These are phyloP conservation scores for Clavulina sp. DNA, from an alignment of 768 basidiomycete species.

Conservation along the genomic window DNA sequence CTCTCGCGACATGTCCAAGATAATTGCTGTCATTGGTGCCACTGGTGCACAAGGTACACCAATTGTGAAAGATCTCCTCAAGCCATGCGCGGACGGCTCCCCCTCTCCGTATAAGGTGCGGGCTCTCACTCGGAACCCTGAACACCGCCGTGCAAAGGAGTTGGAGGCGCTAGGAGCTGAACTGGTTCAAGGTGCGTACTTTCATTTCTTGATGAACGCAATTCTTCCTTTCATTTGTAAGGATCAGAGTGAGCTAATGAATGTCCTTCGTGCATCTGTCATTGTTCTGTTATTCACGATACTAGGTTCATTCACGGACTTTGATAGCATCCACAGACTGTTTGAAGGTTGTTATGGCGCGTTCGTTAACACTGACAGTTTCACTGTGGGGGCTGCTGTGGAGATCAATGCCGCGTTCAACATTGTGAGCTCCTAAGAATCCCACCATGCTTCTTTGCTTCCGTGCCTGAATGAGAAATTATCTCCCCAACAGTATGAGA, in stretches of 20 bases:
- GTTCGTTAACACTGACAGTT: conserved; percentile 8
- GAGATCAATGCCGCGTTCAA: conserved; percentile 4
- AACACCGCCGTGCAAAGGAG: neutral
- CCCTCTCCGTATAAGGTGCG: neutral
- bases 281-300: too few species aligned
- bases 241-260: too few species aligned
- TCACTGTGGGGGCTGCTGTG: conserved; percentile 4
- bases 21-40: conserved; percentile 1
- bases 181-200: neutral
- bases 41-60: conserved; percentile 5
- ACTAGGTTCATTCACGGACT: conserved; percentile 1
- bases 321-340: neutral
- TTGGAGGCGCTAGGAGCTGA: neutral
- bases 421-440: too few species aligned
- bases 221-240: neutral
- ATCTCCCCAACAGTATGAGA: too few species aligned
- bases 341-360: conserved; percentile 5
- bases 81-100: neutral
- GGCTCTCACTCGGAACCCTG: conserved; percentile 3
- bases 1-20: too few species aligned
- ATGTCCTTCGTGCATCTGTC: too few species aligned
- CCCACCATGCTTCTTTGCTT: too few species aligned
- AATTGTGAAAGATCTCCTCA: neutral
- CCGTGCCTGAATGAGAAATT: too few species aligned
- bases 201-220: neutral